These are phyloP conservation scores for Acanthamoeba triangularis DNA, from an alignment of 208 protist species.

Conservation along the genomic window DNA sequence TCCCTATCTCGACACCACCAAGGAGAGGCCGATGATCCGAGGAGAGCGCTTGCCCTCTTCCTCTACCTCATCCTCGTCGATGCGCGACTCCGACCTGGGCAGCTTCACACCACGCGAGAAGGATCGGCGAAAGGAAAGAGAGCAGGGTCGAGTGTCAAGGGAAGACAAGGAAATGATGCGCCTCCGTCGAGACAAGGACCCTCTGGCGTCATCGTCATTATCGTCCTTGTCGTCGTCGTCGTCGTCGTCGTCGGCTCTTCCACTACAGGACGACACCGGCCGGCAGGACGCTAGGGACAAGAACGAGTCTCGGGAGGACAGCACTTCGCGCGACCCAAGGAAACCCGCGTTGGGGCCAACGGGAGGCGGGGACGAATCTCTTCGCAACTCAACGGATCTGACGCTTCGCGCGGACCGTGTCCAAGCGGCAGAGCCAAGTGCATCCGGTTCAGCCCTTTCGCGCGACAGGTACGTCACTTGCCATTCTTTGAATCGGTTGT, in stretches of 20 bases:
- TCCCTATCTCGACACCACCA: not conserved
- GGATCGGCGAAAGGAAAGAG: not conserved
- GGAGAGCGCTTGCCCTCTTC: not conserved
- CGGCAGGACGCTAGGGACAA: not conserved
- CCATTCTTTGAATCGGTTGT: no score
- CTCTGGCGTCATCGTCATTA: conserved; percentile 1
- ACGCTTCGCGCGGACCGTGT: not conserved
- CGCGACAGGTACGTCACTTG: conserved; percentile 2
- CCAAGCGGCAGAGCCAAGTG: not conserved
- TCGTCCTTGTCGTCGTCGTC: conserved; percentile 5
- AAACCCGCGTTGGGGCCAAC: not conserved
- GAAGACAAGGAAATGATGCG: not conserved
- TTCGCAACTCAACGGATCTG: not conserved
- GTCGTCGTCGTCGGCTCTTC: not conserved
- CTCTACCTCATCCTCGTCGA: not conserved
- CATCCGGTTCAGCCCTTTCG: not conserved
- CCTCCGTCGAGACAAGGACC: conserved; percentile 26
- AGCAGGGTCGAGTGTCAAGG: not conserved
- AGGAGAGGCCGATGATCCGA: not conserved
- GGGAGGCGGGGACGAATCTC: not conserved
- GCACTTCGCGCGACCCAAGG: not conserved
- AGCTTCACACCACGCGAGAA: not conserved
- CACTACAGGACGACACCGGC: not conserved
- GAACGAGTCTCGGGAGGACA: not conserved
- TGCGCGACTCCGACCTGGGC: not conserved